phyloP scores from a whole-genome alignment of 2,329 filamentous ascomycete species.

The Aspergillus felis region DNA sequence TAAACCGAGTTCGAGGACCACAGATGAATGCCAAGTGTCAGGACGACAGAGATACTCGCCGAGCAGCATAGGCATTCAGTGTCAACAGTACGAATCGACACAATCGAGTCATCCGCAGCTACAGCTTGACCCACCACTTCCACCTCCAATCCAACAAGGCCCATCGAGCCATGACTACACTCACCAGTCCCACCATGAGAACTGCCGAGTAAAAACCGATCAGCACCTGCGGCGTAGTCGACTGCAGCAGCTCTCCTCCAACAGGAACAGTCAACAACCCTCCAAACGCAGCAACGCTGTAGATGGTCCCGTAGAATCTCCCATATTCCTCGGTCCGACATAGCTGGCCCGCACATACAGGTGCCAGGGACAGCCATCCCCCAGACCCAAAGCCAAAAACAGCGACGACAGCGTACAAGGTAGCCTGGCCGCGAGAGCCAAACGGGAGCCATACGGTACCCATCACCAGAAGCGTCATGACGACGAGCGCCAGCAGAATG shows the following conservation, averaged over 20 bases:
- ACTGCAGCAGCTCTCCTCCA: conserved; percentile 45
- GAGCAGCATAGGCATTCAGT: no score
- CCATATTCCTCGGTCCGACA: conserved; percentile 48
- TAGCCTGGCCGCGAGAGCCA: conserved; percentile 36
- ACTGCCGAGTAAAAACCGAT: conserved; percentile 47
- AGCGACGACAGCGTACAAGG: conserved; percentile 44
- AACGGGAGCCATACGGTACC: conserved; percentile 45
- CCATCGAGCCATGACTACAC: conserved; percentile 31
- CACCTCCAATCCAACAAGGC: conserved; percentile 36
- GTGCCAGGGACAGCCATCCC: conserved; percentile 44
- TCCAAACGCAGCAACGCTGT: conserved; percentile 45
- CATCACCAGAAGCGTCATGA: conserved; percentile 40
- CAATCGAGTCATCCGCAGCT: no score
- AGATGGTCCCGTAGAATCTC: conserved; percentile 47
- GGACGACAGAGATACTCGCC: no score
- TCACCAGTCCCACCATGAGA: conserved; percentile 32
- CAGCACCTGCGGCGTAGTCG: conserved; percentile 42
- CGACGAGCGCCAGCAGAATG: conserved; percentile 35
- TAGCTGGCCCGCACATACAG: conserved; percentile 46
- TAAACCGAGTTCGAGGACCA: no score
- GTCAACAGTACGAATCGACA: no score
- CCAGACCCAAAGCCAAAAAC: conserved; percentile 50
- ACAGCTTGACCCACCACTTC: conserved; percentile 36
- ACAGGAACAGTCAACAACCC: conserved; percentile 46
- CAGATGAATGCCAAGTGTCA: no score